Percentiles rank a stretch among this genome's conserved stretches.
These are phyloP conservation scores for Lepiota venenata DNA, from an alignment of 768 basidiomycete genomes.

Conservation along the genomic window DNA sequence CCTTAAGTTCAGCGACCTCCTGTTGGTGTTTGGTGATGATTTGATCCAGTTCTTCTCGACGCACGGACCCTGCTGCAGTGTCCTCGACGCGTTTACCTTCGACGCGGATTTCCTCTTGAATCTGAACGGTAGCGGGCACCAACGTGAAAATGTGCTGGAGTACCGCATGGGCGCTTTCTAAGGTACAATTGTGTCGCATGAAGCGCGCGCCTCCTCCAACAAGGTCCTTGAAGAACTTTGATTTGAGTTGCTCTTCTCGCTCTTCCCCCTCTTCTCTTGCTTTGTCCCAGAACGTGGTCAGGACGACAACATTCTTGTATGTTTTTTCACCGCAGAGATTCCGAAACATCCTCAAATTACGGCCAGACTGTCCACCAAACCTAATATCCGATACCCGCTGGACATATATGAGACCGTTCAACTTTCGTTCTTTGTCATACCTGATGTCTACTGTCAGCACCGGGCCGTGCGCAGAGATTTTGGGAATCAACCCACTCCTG, in stretches of 20 bases:
- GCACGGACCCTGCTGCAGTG: constrained; percentile 34
- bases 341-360: constrained; percentile 42
- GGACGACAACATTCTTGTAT: constrained; percentile 41
- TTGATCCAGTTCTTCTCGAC: constrained; percentile 30
- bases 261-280: constrained; percentile 28
- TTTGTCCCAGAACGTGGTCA: constrained; percentile 43
- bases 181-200: constrained; percentile 30
- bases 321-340: constrained; percentile 40
- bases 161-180: constrained; percentile 26
- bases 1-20: constrained; percentile 31
- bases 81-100: constrained; percentile 26
- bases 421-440: constrained; percentile 20
- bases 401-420: constrained; percentile 35
- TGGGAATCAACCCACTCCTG: constrained; percentile 3
- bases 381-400: constrained; percentile 35
- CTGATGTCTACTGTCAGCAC: constrained; percentile 10
- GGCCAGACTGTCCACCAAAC: constrained; percentile 31
- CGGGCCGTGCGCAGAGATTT: not conserved
- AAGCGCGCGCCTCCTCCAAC: constrained; percentile 36
- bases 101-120: constrained; percentile 15
- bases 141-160: constrained; percentile 25
- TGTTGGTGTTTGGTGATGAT: constrained; percentile 28
- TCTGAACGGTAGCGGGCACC: constrained; percentile 10
- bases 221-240: constrained; percentile 38
- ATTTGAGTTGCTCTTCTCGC: constrained; percentile 33